Evolutionary conservation across 768 basidiomycete genomes (phyloP).

Genomic region (Tylopilus felleus): DNA sequence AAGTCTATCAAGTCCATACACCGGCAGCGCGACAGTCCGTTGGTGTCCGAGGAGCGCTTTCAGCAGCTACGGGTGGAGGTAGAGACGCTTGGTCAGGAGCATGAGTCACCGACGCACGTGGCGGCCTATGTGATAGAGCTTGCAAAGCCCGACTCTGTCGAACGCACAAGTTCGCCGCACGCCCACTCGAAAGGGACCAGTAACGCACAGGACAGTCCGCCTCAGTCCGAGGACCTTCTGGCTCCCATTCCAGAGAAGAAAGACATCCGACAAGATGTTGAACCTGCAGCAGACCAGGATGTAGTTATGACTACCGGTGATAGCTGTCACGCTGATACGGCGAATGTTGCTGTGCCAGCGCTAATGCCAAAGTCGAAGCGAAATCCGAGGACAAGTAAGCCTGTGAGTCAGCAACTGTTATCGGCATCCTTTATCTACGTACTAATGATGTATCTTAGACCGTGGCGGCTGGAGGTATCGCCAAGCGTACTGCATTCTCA

Average conservation of each 20-base stretch:
- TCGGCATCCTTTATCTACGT: constrained; percentile 3
- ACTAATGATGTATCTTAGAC: constrained; percentile 22
- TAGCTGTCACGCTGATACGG: not conserved
- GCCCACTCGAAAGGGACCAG: not conserved
- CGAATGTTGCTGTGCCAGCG: not conserved
- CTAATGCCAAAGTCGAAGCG: constrained; percentile 15
- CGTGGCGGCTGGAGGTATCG: constrained; percentile 14
- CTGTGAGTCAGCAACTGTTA: constrained; percentile 22
- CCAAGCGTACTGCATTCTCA: constrained; percentile 14
- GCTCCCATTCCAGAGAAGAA: constrained; percentile 1
- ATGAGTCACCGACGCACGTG: constrained; percentile 6
- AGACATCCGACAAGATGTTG: not conserved
- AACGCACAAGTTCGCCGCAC: not conserved
- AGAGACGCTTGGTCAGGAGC: constrained; percentile 11
- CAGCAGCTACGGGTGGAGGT: constrained; percentile 18
- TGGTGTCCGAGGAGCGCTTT: constrained; percentile 29
- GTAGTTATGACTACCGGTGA: not conserved
- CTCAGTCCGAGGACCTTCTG: not conserved
- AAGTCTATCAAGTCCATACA: not conserved
- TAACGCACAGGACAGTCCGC: not conserved
- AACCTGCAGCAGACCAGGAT: not conserved
- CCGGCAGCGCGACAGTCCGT: constrained; percentile 4
- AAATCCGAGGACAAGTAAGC: constrained; percentile 28
- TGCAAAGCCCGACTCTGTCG: not conserved
- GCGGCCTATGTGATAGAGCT: not conserved